Evolutionary conservation across 169 alveolate species (phyloP), one percentile per base, ranked within the genome.

Genomic region (Plasmodium vinckei): DNA sequence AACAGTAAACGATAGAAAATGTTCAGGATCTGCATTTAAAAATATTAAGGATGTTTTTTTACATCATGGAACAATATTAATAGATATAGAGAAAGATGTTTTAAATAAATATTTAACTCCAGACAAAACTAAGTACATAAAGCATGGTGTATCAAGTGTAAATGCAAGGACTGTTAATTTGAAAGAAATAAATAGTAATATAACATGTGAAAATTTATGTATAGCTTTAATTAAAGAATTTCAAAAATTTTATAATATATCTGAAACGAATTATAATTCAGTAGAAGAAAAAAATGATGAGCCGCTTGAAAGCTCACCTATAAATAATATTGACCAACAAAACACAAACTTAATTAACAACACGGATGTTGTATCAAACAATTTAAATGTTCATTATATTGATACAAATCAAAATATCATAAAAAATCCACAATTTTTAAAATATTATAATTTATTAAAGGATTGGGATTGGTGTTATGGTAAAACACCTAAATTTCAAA

Each of bases 21-120:
- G 96, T 46, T 95, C 98, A 33, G 99, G 99, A 7, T 94, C 98
- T 15, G 99, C 99, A 12, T 97, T 95, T 87, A 95, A 97, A 84
- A 79, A 95, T n/a, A 73, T 93, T 21, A 91, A 77, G 13, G 92
- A 93, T 59, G 96, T 94, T 23, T 87, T 97, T 1, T 87, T 97
- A n/a, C 99, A 97, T 72, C 99, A 97, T 88, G 99, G 99, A 1
- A 97, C 99, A 0, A 93, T 97, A 96, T 86, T 95, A 42, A 61
- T 95, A 12, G 89, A 95, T 73, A 75, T 94, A 10, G 91, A 95
- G 69, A 87, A 86, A 65, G 88, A 92, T 2, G 93, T 94, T 9
- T 72, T 95, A 25, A 86, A 59, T 42, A 92, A 88, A 54, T 95
- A 95, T 70, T 86, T 95, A 51, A 95, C 97, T 23, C 98, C 98